Evolutionary conservation across 1,139 yeast species (phyloP).

Genomic region (Barnettozyma hawaiiensis): DNA sequence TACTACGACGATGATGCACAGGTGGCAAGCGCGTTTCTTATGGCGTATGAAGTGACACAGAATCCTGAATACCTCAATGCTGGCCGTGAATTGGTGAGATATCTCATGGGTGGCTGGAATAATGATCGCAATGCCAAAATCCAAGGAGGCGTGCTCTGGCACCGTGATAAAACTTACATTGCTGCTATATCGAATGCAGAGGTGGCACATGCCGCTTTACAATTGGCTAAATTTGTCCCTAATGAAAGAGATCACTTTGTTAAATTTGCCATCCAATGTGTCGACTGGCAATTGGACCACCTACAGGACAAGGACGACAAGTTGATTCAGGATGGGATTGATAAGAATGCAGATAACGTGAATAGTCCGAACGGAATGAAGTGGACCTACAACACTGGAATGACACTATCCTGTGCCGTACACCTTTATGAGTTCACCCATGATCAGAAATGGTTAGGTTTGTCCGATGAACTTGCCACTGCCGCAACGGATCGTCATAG

Average conservation of each 20-base stretch:
- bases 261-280: constrained; percentile 49
- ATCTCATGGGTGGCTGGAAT: constrained; percentile 66
- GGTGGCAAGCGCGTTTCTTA: constrained; percentile 58
- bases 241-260: constrained; percentile 40
- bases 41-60: constrained; percentile 66
- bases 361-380: constrained; percentile 45
- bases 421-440: constrained; percentile 48
- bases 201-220: constrained; percentile 61
- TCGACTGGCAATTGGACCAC: constrained; percentile 47
- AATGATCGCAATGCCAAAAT: constrained; percentile 25
- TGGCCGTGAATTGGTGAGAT: constrained; percentile 54
- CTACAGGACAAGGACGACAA: constrained; percentile 52
- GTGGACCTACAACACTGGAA: constrained; percentile 70
- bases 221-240: constrained; percentile 50
- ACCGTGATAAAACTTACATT: constrained; percentile 51
- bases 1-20: constrained; percentile 78
- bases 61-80: constrained; percentile 47
- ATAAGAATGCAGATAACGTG: constrained; percentile 40
- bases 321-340: constrained; percentile 59
- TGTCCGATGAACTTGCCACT: constrained; percentile 54
- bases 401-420: constrained; percentile 53
- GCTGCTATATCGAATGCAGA: constrained; percentile 69
- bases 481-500: constrained; percentile 54
- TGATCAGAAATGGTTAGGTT: constrained; percentile 48
- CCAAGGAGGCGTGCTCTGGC: constrained; percentile 66